Evolutionary conservation across 169 alveolate species (phyloP), one percentile per base, ranked within the genome.

Genomic region (Plasmodium yoelii): DNA sequence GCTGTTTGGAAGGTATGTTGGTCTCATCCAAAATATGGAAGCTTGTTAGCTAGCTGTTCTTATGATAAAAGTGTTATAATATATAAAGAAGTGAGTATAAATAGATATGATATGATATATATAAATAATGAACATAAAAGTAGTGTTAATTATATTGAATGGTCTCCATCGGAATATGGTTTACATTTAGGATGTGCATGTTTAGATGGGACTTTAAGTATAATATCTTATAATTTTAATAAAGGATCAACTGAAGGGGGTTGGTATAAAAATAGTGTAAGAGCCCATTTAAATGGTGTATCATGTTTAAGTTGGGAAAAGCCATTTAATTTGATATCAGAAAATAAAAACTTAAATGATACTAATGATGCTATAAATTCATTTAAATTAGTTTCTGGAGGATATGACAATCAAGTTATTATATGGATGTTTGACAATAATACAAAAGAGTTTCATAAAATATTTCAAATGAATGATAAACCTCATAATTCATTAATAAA

Each of bases 1-100:
- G 97, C 97, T 12, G 96, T 95, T 49, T 95, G 96, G 97, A 87
- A 95, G 80, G 94, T 96, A 22, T 88, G 96, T 49, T 97, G 98
- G 98, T 95, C 98, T 9, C 97, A 97, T 87, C 99, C 99, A 15
- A 95, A 94, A 74, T 97, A 73, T 69, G 98, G 98, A 19, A 94
- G 94, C 51, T 73, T 96, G 10, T 61, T 97, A 53, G 98, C 97
- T 0, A 92, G 97, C 18, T 95, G 97, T 71, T 96, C 98, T 34
- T 95, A 88, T 73, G 99, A 97, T 92, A 95, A 94, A 73, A 94
- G 91, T 39, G 95, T 96, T 18, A 68, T 89, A 15, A 93, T 96
- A 55, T 95, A 96, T 93, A 95, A 95, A 84, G 97, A 96, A 88
- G 92, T 74, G 39, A 68, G 80, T 47, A 34, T 71, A 53, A 59